Evolutionary conservation across 164 flowering plant genomes (phyloP), one percentile per base, ranked within the genome.

Genomic region (Vitis rupestris): DNA sequence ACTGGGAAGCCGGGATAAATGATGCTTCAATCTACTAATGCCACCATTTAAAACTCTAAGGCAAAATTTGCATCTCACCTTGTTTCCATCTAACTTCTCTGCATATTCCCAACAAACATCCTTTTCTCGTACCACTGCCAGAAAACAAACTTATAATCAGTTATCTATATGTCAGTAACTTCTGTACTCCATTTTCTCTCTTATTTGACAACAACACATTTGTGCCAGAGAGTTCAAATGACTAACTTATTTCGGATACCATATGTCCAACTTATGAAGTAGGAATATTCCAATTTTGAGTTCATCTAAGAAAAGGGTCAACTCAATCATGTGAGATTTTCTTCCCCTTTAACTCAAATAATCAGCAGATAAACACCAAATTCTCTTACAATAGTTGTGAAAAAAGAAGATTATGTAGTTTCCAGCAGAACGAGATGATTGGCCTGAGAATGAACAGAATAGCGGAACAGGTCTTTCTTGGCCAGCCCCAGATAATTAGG

Each of bases 81-180:
- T 92, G 74, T 94, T 94, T 63, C 97, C 97, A 70, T 94, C 97
- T 68, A 94, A 72, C 82, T 88, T 89, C 68, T 94, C 97, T 54
- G 91, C 90, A 80, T 89, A 94, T 77, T 92, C 97, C 98, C 98
- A 94, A 72, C 97, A 94, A 16, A 85, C 76, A 78, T 94, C 98
- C 75, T 88, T 94, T 72, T 94, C 98, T 61, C 98, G 85, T 71
- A 94, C 98, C 98, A 93, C 95, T 91, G 87, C 51, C 70, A 70
- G 16, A 57, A 50, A 9, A 69, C 29, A 37, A 30, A 27, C 14
- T 63, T 5, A 66, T 2, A 63, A 70, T 19, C 15, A 48, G 51
- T 44, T 30, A 55, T 48, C 19, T 15, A 3, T 19, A 30, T 27
- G 23, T 17, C 51, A 29, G 14, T 10, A 51, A 3, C 11, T 16